Evolutionary conservation across 768 basidiomycete species (phyloP), one percentile per base, ranked within the genome.

Genomic region (Clitopilus passeckerianus): DNA sequence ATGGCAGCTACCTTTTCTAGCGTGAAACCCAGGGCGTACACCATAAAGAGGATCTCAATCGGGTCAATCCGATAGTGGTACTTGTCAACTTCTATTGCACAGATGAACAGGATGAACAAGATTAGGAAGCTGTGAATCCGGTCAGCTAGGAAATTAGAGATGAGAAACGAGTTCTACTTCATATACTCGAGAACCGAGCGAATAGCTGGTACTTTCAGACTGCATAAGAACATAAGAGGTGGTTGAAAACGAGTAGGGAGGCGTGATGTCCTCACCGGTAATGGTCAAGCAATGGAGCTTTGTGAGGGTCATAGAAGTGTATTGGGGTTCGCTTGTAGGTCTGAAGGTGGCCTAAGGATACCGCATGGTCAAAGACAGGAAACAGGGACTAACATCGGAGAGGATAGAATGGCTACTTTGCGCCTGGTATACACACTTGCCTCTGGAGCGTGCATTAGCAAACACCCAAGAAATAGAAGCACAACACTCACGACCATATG

Each of bases 271-370:
- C 80, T 33, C 57, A 92, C 91, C 95, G 86, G 68, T 97, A 98
- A 72, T 98, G 95, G 68, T 98, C 94, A 6, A 98, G 82, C n/a
- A 97, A 71, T 16, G 95, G 93, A 0, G 95, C 95, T 69, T 87
- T 92, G 67, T 94, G 89, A 2, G 95, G 95, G 68, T 98, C 93
- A 70, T 98, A 97, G 65, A 96, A 90, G 70, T 95, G 92, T 34
- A 97, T 83, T 10, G 95, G 93, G 23, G 84, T 91, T 53, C 88
- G 83, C 76, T 97, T 97, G 73, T 98, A 98, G 24, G 91, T 95
- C 94, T 95, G 60, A 16, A 23, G 18, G 41, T 53, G 57, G 20
- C 52, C 59, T 41, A 22, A 20, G 43, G 23, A 0, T 41, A 4
- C 6, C 24, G 44, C 6, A 58, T 43, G 10, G 18, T 16, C 7